Evolutionary conservation across 23 red algal genomes (phyloP), one percentile per base, ranked within the genome.

Genomic region (Pyropia haitanensis): DNA sequence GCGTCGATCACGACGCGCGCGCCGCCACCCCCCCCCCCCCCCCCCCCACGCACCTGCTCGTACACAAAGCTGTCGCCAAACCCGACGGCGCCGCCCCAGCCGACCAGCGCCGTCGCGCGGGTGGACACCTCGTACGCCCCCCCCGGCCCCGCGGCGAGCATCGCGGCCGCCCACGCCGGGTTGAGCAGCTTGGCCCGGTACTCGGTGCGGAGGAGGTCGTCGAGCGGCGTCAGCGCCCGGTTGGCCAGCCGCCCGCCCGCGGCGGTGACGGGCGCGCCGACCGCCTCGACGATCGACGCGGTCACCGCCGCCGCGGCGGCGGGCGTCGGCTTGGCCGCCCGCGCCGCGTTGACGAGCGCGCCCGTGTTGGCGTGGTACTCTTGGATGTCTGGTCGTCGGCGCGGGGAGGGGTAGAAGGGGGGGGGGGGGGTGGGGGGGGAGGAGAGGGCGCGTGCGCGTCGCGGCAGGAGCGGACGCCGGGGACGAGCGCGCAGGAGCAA

Each of bases 291-390:
- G 6, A 87, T 68, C 1, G 58, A 65, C 9, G 81, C 81, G 23
- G 71, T 52, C 1, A 87, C 71, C 12, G 54, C 49, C 7, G 73
- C 71, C 5, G 39, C 39, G 39, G 39, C 39, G 39, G 39, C 1
- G 14, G 46, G 14, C 25, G 73, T 58, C n/a, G 60, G 59, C 26
- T 68, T 87, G n/a, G 67, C 60, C 16, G 49, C 59, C 33, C 71
- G 61, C 20, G 81, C 81, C 12, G 81, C 81, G 12, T 70, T 69
- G 16, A 74, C 59, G 49, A 87, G 53, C 51, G 81, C 81, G 5
- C 81, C 81, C 4, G 81, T 87, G 53, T 87, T 87, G 15, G 81
- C 81, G 25, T 75, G 75, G 32, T 87, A 87, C 80, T 85, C 80
- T 48, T 85, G 80, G 57, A 85, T 85, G 39, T 87, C 81, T 46